Evolutionary conservation across 768 basidiomycete genomes (phyloP).

Genomic region (Boletus coccyginus): DNA sequence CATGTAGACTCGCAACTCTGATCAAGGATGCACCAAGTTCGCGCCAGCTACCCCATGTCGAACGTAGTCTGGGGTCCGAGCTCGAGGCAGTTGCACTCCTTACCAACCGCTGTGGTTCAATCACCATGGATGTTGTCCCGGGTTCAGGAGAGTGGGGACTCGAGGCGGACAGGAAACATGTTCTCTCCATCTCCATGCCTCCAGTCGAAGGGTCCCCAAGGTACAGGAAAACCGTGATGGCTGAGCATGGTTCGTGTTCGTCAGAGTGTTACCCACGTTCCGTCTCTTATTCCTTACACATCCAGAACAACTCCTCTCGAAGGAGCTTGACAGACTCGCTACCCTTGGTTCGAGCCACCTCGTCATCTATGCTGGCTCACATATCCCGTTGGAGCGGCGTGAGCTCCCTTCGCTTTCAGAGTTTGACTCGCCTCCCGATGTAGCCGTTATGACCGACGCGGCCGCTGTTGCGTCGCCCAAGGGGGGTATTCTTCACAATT

Average conservation of each 20-base stretch:
- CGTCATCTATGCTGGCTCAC: slow-evolving; percentile 62
- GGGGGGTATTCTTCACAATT: slow-evolving; percentile 66
- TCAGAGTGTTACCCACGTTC: neutral
- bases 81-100: slow-evolving; percentile 42
- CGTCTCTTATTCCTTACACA: neutral
- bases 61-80: slow-evolving; percentile 27
- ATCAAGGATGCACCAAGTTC: slow-evolving; percentile 52
- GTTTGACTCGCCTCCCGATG: slow-evolving; percentile 28
- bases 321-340: slow-evolving; percentile 48
- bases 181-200: slow-evolving; percentile 58
- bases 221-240: slow-evolving; percentile 46
- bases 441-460: slow-evolving; percentile 28
- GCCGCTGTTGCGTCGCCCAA: slow-evolving; percentile 32
- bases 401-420: slow-evolving; percentile 31
- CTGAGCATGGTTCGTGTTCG: slow-evolving; percentile 50
- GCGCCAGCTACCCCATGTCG: slow-evolving; percentile 62
- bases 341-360: slow-evolving; percentile 57
- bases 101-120: slow-evolving; percentile 52
- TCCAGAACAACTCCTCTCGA: slow-evolving; percentile 44
- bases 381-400: slow-evolving; percentile 40
- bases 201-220: slow-evolving; percentile 38
- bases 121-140: slow-evolving; percentile 41
- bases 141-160: slow-evolving; percentile 37
- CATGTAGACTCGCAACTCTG: slow-evolving; percentile 45
- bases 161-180: slow-evolving; percentile 45